Base-by-base conservation (phyloP, 2,329 filamentous ascomycete species). In the Chaetothyriales sp. region DNA sequence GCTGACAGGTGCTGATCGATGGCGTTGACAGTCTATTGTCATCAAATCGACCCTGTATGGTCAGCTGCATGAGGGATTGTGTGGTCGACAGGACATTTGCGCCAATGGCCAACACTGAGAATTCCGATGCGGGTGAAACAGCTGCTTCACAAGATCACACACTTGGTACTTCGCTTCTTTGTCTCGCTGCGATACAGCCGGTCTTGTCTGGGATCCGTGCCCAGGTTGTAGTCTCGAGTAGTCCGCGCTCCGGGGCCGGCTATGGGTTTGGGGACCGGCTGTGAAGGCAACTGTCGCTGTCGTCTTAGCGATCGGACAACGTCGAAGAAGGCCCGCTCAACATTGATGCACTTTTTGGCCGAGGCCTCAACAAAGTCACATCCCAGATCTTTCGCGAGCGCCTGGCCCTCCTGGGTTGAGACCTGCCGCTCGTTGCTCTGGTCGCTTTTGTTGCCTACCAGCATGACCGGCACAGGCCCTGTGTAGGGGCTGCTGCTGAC, bases 361-460 rank as follows among this genome's bases (percentile, higher is more conserved):
- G 89, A 95, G 1, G 90, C 89, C 68, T 96, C 90, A 60, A 95
- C 88, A 62, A 96, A 96, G 61, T 95, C 89, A 70, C 92, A 96
- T 56, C 87, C 87, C 42, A 98, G 74, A 63, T 95, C 87, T 62
- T 89, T 84, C 50, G 92, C 90, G 42, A 96, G 73, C 49, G 89
- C 88, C 59, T 87, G 85, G 15, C 92, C 92, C 70, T 98, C 92
- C 68, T 96, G 92, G 48, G 89, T 94, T 2, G 89, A 95, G 2
- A 96, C 92, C 64, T 95, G 90, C 58, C 92, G 81, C 70, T 96
- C 92, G 25, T 90, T 94, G 46, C 94, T 87, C 62, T 92, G 79
- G 70, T 98, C 92, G 70, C 87, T 94, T 73, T 98, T 98, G 75
- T 98, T 96, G 59, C 92, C 92, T 36, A 98, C 92, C 26, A 98